These are phyloP conservation scores for Blastocystis sp. DNA, from an alignment of 352 stramenopile genomes.

Conservation along the genomic window DNA sequence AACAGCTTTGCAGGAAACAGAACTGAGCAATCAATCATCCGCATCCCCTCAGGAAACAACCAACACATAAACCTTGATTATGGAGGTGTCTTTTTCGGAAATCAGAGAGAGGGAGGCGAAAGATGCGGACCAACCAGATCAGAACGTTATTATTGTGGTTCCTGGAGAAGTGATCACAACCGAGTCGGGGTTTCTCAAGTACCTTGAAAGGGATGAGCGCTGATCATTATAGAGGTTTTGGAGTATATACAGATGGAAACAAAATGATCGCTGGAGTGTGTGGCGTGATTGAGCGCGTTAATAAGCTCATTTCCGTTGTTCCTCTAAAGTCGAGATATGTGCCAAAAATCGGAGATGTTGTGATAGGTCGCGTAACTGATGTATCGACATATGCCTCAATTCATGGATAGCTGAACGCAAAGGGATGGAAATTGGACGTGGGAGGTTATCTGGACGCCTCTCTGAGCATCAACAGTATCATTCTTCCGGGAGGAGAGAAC, in stretches of 20 bases:
- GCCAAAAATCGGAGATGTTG: conserved; percentile 55
- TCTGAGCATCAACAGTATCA: conserved; percentile 45
- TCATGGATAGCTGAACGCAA: neutral
- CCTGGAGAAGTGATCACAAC: conserved; percentile 57
- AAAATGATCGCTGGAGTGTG: conserved; percentile 54
- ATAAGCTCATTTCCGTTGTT: conserved; percentile 51
- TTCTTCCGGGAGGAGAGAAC: conserved; percentile 53
- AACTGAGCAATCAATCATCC: too few relatives aligned
- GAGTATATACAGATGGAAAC: conserved; percentile 23
- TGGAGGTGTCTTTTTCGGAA: conserved; percentile 44
- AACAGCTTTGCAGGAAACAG: too few relatives aligned
- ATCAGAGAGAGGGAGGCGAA: conserved; percentile 38
- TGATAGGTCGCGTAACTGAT: conserved; percentile 25
- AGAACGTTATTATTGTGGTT: conserved; percentile 45
- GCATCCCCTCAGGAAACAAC: too few relatives aligned
- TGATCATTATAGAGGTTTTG: neutral
- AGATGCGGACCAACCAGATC: conserved; percentile 1
- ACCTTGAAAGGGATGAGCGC: neutral
- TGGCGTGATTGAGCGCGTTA: conserved; percentile 53
- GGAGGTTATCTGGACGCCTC: neutral
- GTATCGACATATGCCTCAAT: neutral
- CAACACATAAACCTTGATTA: neutral
- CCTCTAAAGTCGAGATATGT: conserved; percentile 43
- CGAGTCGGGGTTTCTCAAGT: conserved; percentile 53
- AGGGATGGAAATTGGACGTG: conserved; percentile 33